Percentiles rank a stretch among this genome's conserved stretches.
phyloP scores from a whole-genome alignment of 2,329 filamentous ascomycete species.

The Colletotrichum liriopes region DNA sequence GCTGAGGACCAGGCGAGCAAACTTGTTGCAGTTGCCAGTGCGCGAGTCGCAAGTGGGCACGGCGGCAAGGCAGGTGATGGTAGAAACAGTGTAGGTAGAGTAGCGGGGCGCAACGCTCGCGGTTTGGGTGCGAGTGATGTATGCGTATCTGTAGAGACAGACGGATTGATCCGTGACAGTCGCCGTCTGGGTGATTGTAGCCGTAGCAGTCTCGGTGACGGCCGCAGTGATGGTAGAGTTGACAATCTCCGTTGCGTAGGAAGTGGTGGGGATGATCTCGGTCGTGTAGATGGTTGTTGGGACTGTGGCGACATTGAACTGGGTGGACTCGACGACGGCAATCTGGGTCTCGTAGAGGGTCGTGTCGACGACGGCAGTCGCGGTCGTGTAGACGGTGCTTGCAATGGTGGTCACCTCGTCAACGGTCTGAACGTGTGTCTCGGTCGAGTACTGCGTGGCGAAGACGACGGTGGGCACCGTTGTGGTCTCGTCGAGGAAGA shows the following conservation, averaged over 20 bases:
- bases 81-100: slow-evolving; percentile 22
- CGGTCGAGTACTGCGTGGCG: slow-evolving; percentile 8
- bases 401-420: slow-evolving; percentile 13
- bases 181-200: slow-evolving; percentile 9
- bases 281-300: slow-evolving; percentile 20
- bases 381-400: slow-evolving; percentile 22
- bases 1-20: slow-evolving; percentile 23
- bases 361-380: slow-evolving; percentile 21
- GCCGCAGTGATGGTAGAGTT: slow-evolving; percentile 9
- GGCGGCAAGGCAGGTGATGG: slow-evolving; percentile 17
- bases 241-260: not conserved
- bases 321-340: slow-evolving; percentile 16
- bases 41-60: slow-evolving; percentile 25
- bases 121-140: slow-evolving; percentile 26
- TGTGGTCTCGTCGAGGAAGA: slow-evolving; percentile 18
- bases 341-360: slow-evolving; percentile 22
- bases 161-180: slow-evolving; percentile 21
- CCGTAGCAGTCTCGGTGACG: slow-evolving; percentile 11
- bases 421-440: slow-evolving; percentile 5
- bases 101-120: slow-evolving; percentile 13
- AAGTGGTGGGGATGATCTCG: slow-evolving; percentile 15
- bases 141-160: slow-evolving; percentile 20
- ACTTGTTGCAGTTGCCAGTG: slow-evolving; percentile 32
- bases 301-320: slow-evolving; percentile 24
- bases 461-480: slow-evolving; percentile 12